These are phyloP conservation scores for Trametes elegans DNA, from an alignment of 768 basidiomycete species.

Conservation along the genomic window DNA sequence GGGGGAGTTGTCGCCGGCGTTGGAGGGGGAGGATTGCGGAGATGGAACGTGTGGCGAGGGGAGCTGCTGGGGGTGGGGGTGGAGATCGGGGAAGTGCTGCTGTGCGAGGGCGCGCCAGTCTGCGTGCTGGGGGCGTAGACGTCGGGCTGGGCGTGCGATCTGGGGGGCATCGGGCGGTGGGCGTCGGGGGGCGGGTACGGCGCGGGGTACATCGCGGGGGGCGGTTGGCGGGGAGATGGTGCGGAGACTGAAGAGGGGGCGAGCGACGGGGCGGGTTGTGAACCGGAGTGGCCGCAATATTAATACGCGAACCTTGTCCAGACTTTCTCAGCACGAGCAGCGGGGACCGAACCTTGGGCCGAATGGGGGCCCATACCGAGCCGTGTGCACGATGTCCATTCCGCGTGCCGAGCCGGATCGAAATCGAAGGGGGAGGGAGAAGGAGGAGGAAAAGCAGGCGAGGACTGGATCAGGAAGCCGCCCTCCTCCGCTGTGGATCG, in stretches of 20 bases:
- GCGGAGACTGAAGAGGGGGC: slow-evolving; percentile 20
- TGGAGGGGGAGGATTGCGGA: slow-evolving; percentile 15
- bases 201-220: slow-evolving; percentile 15
- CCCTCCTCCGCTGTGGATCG: too few relatives aligned
- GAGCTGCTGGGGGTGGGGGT: background rate
- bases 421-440: too few relatives aligned
- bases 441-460: too few relatives aligned
- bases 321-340: slow-evolving; percentile 12
- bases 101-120: slow-evolving; percentile 11
- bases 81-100: slow-evolving; percentile 14
- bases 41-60: slow-evolving; percentile 17
- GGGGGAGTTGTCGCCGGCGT: slow-evolving; percentile 12
- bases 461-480: too few relatives aligned
- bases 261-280: slow-evolving; percentile 12
- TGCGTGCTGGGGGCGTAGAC: slow-evolving; percentile 1
- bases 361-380: background rate
- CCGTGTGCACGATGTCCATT: slow-evolving; percentile 1
- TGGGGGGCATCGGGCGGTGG: slow-evolving; percentile 7
- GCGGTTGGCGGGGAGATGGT: slow-evolving; percentile 13
- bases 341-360: slow-evolving; percentile 11
- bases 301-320: slow-evolving; percentile 11
- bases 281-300: slow-evolving; percentile 17
- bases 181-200: slow-evolving; percentile 9
- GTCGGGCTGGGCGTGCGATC: slow-evolving; percentile 12
- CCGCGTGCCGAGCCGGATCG: slow-evolving; percentile 10